Conservation (phyloP, 495 filamentous ascomycete species). For the Chlorociboria aeruginascens region DNA sequence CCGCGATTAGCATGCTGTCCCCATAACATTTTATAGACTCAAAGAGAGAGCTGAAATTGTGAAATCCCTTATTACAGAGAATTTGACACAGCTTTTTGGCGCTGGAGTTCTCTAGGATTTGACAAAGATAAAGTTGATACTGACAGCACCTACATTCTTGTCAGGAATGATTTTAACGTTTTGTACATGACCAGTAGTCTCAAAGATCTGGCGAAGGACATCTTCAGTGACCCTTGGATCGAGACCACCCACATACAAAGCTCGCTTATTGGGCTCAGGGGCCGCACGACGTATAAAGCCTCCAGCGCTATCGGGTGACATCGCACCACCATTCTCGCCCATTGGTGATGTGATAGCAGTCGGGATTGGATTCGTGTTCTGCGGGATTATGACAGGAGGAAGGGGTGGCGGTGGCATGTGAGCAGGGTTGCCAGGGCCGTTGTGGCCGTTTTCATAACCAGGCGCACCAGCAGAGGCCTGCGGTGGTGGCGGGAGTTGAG, state of each 20-base stretch:
- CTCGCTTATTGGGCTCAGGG: constrained; percentile 96
- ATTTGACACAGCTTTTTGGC: constrained; percentile 12
- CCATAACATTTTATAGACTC: background rate
- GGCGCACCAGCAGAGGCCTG: constrained; percentile 56
- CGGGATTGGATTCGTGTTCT: constrained; percentile 92
- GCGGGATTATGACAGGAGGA: constrained; percentile 79
- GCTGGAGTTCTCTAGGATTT: constrained; percentile 13
- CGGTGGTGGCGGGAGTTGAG: constrained; percentile 53
- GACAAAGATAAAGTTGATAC: constrained; percentile 20
- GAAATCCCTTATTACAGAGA: constrained; percentile 10
- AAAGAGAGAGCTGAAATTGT: constrained; percentile 5
- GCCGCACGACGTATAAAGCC: constrained; percentile 84
- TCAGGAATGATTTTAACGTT: constrained; percentile 99
- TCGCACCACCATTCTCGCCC: constrained; percentile 52
- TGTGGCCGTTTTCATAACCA: constrained; percentile 54
- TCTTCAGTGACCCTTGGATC: constrained; percentile 95
- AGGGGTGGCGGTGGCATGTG: constrained; percentile 94
- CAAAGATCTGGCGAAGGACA: constrained; percentile 94
- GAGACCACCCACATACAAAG: constrained; percentile 89
- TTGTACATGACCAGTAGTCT: constrained; percentile 95
- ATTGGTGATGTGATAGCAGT: constrained; percentile 85
- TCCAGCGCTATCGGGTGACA: constrained; percentile 70
- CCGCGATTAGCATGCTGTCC: constrained; percentile 18
- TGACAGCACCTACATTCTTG: constrained; percentile 71
- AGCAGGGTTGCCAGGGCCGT: constrained; percentile 46